Evolutionary conservation across 2,329 filamentous ascomycete species (phyloP), one percentile per base, ranked within the genome.

Genomic region (Aspergillus ochraceoroseus): DNA sequence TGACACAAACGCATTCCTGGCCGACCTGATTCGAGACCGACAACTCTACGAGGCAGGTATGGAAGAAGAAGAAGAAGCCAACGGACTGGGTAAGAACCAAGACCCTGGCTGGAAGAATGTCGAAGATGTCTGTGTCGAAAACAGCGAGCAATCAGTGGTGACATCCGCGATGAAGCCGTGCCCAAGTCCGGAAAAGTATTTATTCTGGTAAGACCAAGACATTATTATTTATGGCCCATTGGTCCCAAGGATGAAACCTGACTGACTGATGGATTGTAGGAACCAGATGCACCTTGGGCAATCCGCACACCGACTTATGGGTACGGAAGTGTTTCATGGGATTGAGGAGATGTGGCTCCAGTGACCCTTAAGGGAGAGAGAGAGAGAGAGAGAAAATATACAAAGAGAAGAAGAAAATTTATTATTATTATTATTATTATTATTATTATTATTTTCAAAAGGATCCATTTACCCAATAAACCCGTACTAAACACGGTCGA

Each of bases 251-350:
- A 6, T 29, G 28, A 19, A 34, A 32, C 25, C 32, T 42, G 33
- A 41, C n/a, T n/a, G n/a, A 42, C 19, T 31, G 33, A 46, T 32
- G 14, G 23, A 27, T 33, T 51, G 36, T 48, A 70, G 66, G 65
- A 59, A 68, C 49, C 57, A 65, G 14, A 64, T 69, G 59, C 62
- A 66, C 47, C 46, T 67, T 36, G 64, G 64, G 4, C 57, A 63
- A 15, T 57, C 53, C 14, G 63, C 61, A 15, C 63, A 67, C 43
- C 55, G 57, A 23, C 53, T 68, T 28, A 56, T 68, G 57, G 64
- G 59, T 22, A 49, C 47, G 28, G 63, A 63, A 29, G 55, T 67
- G 27, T 65, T 64, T 49, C 53, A 60, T 38, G 62, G 58, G 19
- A 63, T 67, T 46, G 53, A 61, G 33, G 55, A 54, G 23, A 46